Evolutionary conservation across 306 rosid species (phyloP).

Genomic region (Cicer arietinum): DNA sequence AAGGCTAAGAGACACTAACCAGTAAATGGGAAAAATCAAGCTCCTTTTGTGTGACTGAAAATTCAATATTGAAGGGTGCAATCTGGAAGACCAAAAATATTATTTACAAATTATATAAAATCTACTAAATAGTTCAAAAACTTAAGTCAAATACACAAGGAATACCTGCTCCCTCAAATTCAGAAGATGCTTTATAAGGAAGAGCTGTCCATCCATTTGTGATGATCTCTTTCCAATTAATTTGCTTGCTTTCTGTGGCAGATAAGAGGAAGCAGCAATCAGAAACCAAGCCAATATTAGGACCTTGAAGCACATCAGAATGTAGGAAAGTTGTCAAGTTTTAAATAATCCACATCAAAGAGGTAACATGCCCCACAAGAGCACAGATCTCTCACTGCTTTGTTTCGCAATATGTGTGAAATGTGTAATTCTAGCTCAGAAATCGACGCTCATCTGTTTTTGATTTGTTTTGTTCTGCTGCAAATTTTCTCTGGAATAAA

Average conservation of each 20-base stretch:
- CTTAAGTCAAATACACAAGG: conserved; percentile 25
- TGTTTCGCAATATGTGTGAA: not conserved
- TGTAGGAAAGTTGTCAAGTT: conserved; percentile 21
- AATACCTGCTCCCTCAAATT: conserved; percentile 95
- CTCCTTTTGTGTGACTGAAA: conserved; percentile 96
- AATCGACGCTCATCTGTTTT: not conserved
- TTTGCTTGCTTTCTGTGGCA: conserved; percentile 89
- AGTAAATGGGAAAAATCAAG: conserved; percentile 98
- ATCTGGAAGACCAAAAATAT: conserved; percentile 63
- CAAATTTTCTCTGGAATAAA: not conserved
- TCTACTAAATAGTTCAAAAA: conserved; percentile 33
- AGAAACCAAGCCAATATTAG: conserved; percentile 40
- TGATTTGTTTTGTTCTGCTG: not conserved
- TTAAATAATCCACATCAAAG: conserved; percentile 9
- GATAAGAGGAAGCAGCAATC: conserved; percentile 46
- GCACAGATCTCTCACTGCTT: conserved; percentile 5
- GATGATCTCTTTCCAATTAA: conserved; percentile 87
- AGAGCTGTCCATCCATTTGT: conserved; percentile 95
- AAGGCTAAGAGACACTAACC: conserved; percentile 67
- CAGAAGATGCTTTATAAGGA: conserved; percentile 95
- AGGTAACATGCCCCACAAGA: conserved; percentile 14
- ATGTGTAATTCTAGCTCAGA: conserved; percentile 8
- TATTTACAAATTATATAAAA: conserved; percentile 32
- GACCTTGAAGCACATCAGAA: conserved; percentile 33
- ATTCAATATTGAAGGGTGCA: conserved; percentile 91